Evolutionary conservation across 257 asterid species (phyloP).

Genomic region (Perilla frutescens): DNA sequence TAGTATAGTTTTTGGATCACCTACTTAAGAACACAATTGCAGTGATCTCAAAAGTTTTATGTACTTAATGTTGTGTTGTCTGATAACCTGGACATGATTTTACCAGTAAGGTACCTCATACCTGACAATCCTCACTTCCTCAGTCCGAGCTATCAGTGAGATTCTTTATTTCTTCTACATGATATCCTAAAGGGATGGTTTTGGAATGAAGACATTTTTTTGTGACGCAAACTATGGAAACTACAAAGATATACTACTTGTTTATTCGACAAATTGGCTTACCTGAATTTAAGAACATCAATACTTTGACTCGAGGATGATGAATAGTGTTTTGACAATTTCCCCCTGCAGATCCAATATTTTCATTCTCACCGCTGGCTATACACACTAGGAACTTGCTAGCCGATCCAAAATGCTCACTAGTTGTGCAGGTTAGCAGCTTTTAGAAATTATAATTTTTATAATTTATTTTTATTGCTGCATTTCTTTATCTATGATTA

Average conservation of each 20-base stretch:
- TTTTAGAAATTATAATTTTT: constrained; percentile 27
- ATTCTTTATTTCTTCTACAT: constrained; percentile 6
- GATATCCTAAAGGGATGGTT: not conserved
- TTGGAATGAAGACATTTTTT: not conserved
- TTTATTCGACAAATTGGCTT: not conserved
- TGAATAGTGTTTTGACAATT: constrained; percentile 27
- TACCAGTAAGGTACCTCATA: not conserved
- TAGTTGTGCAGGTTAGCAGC: constrained; percentile 86
- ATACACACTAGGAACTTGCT: constrained; percentile 97
- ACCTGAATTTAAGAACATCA: not conserved
- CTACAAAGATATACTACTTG: not conserved
- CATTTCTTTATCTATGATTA: constrained; percentile 25
- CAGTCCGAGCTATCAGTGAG: not conserved
- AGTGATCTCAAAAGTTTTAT: not conserved
- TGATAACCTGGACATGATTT: not conserved
- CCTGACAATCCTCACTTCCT: not conserved
- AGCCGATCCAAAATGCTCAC: constrained; percentile 90
- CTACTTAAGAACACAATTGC: not conserved
- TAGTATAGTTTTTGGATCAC: not conserved
- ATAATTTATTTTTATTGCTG: constrained; percentile 20
- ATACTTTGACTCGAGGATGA: not conserved
- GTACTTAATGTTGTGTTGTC: not conserved
- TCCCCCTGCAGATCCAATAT: constrained; percentile 77
- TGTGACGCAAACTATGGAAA: constrained; percentile 6
- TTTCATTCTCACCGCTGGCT: constrained; percentile 96